Evolutionary conservation across 2,329 filamentous ascomycete species (phyloP), one percentile per base, ranked within the genome.

Genomic region (Aspergillus niger): DNA sequence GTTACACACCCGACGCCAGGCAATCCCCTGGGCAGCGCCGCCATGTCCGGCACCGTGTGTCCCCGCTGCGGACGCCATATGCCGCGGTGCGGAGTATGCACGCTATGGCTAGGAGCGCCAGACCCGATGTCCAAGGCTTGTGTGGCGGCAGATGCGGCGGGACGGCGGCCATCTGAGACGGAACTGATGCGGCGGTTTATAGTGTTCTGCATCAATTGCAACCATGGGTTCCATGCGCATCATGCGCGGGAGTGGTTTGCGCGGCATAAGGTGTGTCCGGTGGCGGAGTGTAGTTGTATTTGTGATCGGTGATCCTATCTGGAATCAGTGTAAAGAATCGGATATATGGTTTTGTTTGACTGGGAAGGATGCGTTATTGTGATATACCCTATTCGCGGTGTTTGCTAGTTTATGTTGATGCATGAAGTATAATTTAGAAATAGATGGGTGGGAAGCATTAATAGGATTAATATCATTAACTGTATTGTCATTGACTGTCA

Each of bases 231-330:
- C 65, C 86, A 89, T 76, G 85, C 83, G 3, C 78, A 86, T 71
- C 86, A 89, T 77, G 86, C 86, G 10, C 75, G 80, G 65, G 80
- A 83, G 62, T 89, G 86, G 86, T 89, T 89, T 58, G 67, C 62
- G 44, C 71, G 67, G 28, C 76, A 77, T 61, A 73, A 70, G 52
- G 70, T 77, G 8, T 78, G 76, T 63, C 75, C 76, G 1, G 76
- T 78, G 17, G 72, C 76, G 5, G 76, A 78, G 50, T 78, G 76
- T 60, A 75, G 65, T 51, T 78, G 76, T 65, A 73, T 77, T 59
- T 78, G 76, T 60, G 75, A 77, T 68, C 72, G 75, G 47, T 76
- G 55, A 72, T 52, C 51, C 43, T 49, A 54, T 52, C 47, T 51
- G 26, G 47, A 7, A 36, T 36, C 4, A 36, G 32, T 36, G 11